Base-by-base conservation (phyloP, 2,329 filamentous ascomycete species). In the Pezicula carpinea region DNA sequence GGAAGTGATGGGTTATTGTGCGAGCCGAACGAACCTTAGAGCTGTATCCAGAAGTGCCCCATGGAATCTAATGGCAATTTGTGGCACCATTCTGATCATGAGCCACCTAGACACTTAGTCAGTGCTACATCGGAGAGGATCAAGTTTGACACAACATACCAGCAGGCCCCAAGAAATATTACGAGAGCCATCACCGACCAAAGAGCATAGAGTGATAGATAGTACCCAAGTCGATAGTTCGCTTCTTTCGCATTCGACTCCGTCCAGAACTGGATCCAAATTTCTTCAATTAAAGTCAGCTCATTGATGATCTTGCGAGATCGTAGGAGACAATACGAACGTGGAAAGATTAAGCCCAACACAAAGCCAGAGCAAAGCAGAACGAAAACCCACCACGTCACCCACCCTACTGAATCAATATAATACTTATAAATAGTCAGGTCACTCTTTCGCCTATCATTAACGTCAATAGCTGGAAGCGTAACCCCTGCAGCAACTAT, bases 201-300 rank as follows among this genome's bases (percentile, higher is more conserved):
- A 23, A 40, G 38, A 40, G 38, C 38, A 19, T 40, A 40, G 2
- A 40, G 38, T 5, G 22, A n/a, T 40, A 40, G 22, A 23, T 40
- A 40, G 38, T 40, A 40, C 38, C n/a, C 38, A 40, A 40, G 38
- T 22, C 38, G 38, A 40, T 40, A 5, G 22, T 40, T 40, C 6
- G 38, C 38, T 40, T 40, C 8, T 29, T 40, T 40, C 8, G 18
- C 38, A 40, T 40, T 40, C 38, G 21, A 18, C 26, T 49, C 44
- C 3, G 51, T 46, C 49, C 49, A 51, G 15, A 47, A 67, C 17
- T 64, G 66, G 3, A 72, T 50, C 69, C 71, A 73, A 2, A 72
- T 49, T 32, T 55, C 54, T 58, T 45, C 10, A 33, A 33, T 22
- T 21, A 21, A 32, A 26, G 33, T 42, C 6, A 43, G 19, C 10